A percentile compares a stretch with the other conserved stretches of the same genome.
Evolutionary conservation across 1,284 basidiomycete genomes (phyloP).

Genomic region (Rhodotorula sp.): DNA sequence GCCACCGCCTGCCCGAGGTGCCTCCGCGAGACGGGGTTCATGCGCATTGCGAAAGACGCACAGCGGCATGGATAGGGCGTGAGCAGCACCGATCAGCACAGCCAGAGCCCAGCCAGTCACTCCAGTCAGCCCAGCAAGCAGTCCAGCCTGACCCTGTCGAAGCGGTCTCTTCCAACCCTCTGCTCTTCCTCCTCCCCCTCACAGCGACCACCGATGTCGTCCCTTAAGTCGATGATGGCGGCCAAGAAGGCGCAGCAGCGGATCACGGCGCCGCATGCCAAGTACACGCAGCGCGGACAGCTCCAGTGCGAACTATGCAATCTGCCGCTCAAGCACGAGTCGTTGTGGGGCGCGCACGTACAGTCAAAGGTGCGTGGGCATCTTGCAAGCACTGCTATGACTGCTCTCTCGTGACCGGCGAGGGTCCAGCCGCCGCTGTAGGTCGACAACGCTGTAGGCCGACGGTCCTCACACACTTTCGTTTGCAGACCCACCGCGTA

Average conservation of each 20-base stretch:
- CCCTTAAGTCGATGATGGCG: constrained; percentile 33
- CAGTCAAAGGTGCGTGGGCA: constrained; percentile 60
- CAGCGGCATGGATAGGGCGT: neutral
- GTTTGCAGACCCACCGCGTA: constrained; percentile 50
- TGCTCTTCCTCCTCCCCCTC: neutral
- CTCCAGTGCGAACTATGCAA: constrained; percentile 67
- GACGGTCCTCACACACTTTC: too few species aligned
- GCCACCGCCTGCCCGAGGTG: neutral
- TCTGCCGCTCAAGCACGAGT: constrained; percentile 63
- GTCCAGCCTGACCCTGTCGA: neutral
- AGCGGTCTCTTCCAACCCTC: neutral
- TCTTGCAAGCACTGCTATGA: too few species aligned
- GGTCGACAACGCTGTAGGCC: too few species aligned
- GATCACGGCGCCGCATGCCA: constrained; percentile 67
- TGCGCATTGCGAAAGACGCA: neutral
- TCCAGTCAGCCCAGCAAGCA: neutral
- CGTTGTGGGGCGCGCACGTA: constrained; percentile 75
- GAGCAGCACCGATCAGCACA: too few species aligned
- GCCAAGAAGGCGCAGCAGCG: constrained; percentile 45
- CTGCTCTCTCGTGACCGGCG: too few species aligned
- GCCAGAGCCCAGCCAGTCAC: too few species aligned
- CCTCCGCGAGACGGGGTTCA: too few species aligned
- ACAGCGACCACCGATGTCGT: neutral
- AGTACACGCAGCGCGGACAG: constrained; percentile 59
- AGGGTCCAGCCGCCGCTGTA: too few species aligned